A percentile compares a stretch with the other conserved stretches of the same genome.
phyloP scores from a whole-genome alignment of 2,329 filamentous ascomycete genomes.

The Aureobasidium lini region DNA sequence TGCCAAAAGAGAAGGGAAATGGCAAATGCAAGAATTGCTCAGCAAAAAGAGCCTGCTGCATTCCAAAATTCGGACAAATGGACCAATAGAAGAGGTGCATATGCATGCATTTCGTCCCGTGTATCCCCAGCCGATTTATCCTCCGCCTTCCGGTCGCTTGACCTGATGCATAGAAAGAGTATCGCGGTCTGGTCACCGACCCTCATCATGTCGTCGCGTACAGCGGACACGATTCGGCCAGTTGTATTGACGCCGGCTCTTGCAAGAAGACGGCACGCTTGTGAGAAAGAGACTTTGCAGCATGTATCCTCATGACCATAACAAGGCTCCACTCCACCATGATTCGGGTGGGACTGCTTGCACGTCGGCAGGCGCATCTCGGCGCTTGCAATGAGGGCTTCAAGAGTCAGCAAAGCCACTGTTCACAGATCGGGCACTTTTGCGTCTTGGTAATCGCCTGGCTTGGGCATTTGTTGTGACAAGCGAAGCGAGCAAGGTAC shows the following conservation, averaged over 20 bases:
- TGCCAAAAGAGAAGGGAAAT: not conserved
- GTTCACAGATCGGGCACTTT: not conserved
- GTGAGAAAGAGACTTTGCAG: constrained; percentile 3
- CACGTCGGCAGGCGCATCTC: not conserved
- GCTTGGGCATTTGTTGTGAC: not conserved
- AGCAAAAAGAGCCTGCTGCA: not conserved
- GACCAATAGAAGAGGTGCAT: constrained; percentile 4
- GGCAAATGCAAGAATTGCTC: not conserved
- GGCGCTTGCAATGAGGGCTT: not conserved
- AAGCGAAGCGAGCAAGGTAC: not conserved
- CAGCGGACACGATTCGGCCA: not conserved
- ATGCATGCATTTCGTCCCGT: not conserved
- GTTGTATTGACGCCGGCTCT: not conserved
- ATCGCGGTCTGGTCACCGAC: not conserved
- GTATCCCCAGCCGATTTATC: not conserved
- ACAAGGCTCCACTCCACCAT: constrained; percentile 2
- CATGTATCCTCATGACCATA: not conserved
- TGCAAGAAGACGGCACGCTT: not conserved
- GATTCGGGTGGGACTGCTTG: constrained; percentile 2
- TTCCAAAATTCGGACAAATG: not conserved
- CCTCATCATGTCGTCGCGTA: not conserved
- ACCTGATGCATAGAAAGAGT: not conserved
- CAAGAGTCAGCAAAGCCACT: not conserved
- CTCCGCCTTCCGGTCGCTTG: not conserved
- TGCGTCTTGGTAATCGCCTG: not conserved